Evolutionary conservation across 2,329 filamentous ascomycete genomes (phyloP).

Genomic region (Colletotrichum sublineola): DNA sequence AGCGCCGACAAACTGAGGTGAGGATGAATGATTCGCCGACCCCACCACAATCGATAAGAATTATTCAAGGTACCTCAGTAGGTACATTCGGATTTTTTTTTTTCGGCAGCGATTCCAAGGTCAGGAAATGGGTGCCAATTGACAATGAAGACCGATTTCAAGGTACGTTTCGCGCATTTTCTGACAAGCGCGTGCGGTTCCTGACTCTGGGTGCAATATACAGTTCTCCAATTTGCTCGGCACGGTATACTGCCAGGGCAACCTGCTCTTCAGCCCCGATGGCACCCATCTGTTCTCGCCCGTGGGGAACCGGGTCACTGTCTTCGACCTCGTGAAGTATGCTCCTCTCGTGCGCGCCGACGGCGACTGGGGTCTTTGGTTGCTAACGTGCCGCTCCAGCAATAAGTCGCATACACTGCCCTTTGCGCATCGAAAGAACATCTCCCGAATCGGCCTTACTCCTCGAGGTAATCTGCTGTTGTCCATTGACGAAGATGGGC

Average conservation of each 20-base stretch:
- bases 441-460: conserved; percentile 87
- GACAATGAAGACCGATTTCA: conserved; percentile 99
- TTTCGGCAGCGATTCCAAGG: conserved; percentile 30
- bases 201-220: conserved; percentile 6
- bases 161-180: conserved; percentile 67
- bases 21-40: conserved; percentile 55
- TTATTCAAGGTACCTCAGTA: background rate
- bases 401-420: conserved; percentile 90
- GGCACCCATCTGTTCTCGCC: conserved; percentile 96
- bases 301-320: conserved; percentile 93
- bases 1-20: background rate
- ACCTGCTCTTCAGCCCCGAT: conserved; percentile 95
- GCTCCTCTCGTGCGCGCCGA: conserved; percentile 44
- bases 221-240: conserved; percentile 98
- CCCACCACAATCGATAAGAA: conserved; percentile 53
- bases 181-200: background rate
- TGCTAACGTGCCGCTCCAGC: conserved; percentile 56
- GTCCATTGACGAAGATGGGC: conserved; percentile 93
- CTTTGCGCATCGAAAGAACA: conserved; percentile 95
- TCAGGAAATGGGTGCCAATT: conserved; percentile 53
- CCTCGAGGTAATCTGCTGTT: conserved; percentile 93
- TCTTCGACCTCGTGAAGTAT: conserved; percentile 97
- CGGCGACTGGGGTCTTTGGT: background rate
- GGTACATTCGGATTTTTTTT: conserved; percentile 16
- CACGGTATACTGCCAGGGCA: conserved; percentile 98